A percentile compares a stretch with the other conserved stretches of the same genome.
phyloP scores from a whole-genome alignment of 306 rosid species.

The Mimosa pudica region DNA sequence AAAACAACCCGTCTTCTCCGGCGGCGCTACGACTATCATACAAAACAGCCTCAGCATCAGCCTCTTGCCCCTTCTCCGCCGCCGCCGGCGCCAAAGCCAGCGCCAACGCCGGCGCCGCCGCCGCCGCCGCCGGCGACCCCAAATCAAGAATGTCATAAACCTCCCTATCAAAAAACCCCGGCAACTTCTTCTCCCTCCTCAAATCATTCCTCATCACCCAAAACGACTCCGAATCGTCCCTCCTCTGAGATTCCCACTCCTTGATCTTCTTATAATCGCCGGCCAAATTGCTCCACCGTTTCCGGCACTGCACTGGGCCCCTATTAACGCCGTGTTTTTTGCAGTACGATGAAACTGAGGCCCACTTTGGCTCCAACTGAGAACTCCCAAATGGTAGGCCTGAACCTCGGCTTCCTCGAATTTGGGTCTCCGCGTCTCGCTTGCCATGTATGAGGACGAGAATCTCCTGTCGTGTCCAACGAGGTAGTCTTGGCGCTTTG shows the following conservation, averaged over 20 bases:
- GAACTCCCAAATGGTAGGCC: constrained; percentile 63
- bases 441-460: constrained; percentile 89
- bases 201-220: constrained; percentile 96
- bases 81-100: constrained; percentile 31
- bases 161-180: constrained; percentile 86
- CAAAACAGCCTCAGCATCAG: constrained; percentile 46
- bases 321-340: constrained; percentile 89
- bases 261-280: constrained; percentile 95
- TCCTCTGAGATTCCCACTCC: constrained; percentile 82
- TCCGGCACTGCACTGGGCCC: constrained; percentile 96
- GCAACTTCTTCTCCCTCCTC: constrained; percentile 88
- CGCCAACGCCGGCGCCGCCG: constrained; percentile 36
- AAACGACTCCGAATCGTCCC: constrained; percentile 85
- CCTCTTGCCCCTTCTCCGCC: constrained; percentile 34
- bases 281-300: constrained; percentile 97
- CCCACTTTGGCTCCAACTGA: constrained; percentile 89
- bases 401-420: constrained; percentile 54
- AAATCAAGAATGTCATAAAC: constrained; percentile 87
- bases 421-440: constrained; percentile 75
- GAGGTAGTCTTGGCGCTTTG: constrained; percentile 81
- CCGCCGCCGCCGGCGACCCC: constrained; percentile 39
- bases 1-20: constrained; percentile 69
- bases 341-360: constrained; percentile 84
- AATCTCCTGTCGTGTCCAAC: constrained; percentile 97
- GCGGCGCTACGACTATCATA: constrained; percentile 64